phyloP scores from a whole-genome alignment of 2,329 filamentous ascomycete species.

The Cadophora sp. region DNA sequence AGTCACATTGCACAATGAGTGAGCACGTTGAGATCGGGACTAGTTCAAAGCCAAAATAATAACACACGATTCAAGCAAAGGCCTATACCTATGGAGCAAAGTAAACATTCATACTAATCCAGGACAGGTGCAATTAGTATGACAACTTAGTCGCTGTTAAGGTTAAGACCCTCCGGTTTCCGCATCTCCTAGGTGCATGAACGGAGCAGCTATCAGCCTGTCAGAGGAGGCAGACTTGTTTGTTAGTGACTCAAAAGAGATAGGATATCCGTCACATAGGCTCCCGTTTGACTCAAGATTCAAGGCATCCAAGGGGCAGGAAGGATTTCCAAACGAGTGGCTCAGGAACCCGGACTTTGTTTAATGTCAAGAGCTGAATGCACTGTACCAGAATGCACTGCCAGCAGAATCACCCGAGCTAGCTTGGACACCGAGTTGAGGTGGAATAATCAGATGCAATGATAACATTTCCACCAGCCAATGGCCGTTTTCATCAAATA shows the following conservation, averaged over 20 bases:
- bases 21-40: conserved; percentile 4
- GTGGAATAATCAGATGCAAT: conserved; percentile 8
- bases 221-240: background rate
- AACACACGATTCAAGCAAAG: conserved; percentile 13
- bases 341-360: background rate
- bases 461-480: background rate
- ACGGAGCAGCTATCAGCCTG: conserved; percentile 11
- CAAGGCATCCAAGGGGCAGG: background rate
- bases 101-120: background rate
- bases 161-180: conserved; percentile 4
- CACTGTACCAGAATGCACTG: background rate
- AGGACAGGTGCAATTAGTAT: background rate
- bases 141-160: conserved; percentile 2
- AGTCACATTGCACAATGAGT: conserved; percentile 17
- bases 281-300: conserved; percentile 6
- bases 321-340: background rate
- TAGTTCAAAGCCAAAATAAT: conserved; percentile 7
- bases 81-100: background rate
- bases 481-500: background rate
- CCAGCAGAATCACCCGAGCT: background rate
- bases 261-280: background rate
- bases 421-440: conserved; percentile 7
- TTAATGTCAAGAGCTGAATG: background rate
- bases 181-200: conserved; percentile 1
- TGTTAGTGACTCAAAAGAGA: background rate